Evolutionary conservation across 495 filamentous ascomycete genomes (phyloP).

Genomic region (Lindgomyces ingoldianus): DNA sequence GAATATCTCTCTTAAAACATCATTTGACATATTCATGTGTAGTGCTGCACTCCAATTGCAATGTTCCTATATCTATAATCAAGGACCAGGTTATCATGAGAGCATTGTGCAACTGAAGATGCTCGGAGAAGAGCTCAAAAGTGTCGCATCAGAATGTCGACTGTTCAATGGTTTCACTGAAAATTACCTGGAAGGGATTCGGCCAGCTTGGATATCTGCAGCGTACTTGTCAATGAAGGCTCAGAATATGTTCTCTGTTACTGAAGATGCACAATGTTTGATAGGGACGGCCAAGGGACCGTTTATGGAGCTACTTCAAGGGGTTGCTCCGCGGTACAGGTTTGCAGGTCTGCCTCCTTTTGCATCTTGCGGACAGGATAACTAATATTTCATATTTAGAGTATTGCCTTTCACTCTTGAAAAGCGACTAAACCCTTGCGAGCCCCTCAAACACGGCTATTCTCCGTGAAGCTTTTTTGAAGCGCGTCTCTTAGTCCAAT

Average conservation of each 20-base stretch:
- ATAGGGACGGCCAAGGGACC: not conserved
- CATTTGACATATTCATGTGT: not conserved
- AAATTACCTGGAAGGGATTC: conserved; percentile 9
- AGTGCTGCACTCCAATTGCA: conserved; percentile 22
- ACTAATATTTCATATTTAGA: not conserved
- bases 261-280: not conserved
- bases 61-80: conserved; percentile 2
- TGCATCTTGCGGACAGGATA: no score
- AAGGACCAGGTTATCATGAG: not conserved
- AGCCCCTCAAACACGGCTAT: no score
- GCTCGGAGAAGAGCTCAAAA: not conserved
- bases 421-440: not conserved
- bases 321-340: not conserved
- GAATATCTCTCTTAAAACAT: not conserved
- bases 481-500: not conserved
- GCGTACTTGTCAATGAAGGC: not conserved
- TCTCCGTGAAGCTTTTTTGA: not conserved
- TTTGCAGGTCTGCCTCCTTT: conserved; percentile 7
- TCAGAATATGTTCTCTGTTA: not conserved
- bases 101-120: not conserved
- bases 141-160: not conserved
- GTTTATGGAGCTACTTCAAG: not conserved
- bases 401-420: not conserved
- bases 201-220: conserved; percentile 1
- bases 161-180: not conserved